Percentiles rank a stretch among this genome's conserved stretches.
Evolutionary conservation across 306 rosid genomes (phyloP).

Genomic region (Castanea mollissima): DNA sequence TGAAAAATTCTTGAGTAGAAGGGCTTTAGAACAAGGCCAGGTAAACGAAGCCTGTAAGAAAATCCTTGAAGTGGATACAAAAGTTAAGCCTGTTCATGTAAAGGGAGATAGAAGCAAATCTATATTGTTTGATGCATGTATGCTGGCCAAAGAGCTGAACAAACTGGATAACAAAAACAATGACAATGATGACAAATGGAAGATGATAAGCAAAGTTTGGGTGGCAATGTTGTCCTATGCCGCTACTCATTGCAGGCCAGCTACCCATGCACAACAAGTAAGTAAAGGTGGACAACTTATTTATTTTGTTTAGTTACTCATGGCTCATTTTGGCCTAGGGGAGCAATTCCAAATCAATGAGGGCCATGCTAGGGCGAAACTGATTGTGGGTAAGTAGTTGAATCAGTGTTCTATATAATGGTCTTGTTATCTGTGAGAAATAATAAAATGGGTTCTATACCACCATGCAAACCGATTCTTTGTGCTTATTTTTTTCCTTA

Average conservation of each 20-base stretch:
- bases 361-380: no score
- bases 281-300: no score
- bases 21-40: background rate
- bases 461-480: no score
- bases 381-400: constrained; percentile 9
- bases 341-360: no score
- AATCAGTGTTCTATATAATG: background rate
- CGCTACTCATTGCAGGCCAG: background rate
- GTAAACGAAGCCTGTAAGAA: background rate
- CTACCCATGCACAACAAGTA: background rate
- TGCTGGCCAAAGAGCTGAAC: background rate
- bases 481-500: no score
- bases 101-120: constrained; percentile 24
- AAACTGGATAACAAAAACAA: background rate
- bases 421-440: no score
- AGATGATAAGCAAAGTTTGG: constrained; percentile 18
- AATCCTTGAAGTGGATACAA: background rate
- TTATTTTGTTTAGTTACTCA: no score
- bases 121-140: constrained; percentile 7
- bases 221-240: constrained; percentile 36
- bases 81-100: background rate
- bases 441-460: no score
- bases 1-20: background rate
- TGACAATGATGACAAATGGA: constrained; percentile 20
- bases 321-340: no score